Evolutionary conservation across 768 basidiomycete genomes (phyloP).

Genomic region (Naganishia randhawae): DNA sequence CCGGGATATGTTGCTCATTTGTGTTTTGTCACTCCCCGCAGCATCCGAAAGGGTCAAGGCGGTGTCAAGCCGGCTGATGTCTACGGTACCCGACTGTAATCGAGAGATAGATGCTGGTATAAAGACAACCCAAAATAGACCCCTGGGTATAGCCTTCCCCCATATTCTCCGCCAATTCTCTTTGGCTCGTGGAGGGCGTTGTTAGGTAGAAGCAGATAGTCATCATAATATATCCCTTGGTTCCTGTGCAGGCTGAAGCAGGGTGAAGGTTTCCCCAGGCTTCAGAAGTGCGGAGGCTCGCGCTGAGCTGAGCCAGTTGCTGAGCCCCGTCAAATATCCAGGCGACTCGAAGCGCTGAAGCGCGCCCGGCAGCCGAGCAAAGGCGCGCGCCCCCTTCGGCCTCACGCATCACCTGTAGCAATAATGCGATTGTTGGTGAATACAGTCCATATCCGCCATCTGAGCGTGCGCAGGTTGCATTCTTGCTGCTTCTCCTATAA

Average conservation of each 20-base stretch:
- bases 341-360: constrained; percentile 8
- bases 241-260: too few species aligned
- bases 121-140: background rate
- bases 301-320: too few species aligned
- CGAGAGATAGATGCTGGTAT: background rate
- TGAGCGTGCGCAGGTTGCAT: background rate
- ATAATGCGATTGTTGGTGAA: background rate
- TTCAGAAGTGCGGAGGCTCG: too few species aligned
- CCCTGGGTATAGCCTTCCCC: background rate
- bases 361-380: background rate
- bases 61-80: constrained; percentile 75
- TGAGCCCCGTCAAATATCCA: background rate
- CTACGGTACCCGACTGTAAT: constrained; percentile 55
- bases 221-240: background rate
- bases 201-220: background rate
- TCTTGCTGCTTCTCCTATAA: background rate
- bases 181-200: background rate
- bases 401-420: too few species aligned
- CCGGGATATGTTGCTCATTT: background rate
- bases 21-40: constrained; percentile 12
- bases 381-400: too few species aligned
- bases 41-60: constrained; percentile 72
- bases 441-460: too few species aligned
- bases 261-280: too few species aligned
- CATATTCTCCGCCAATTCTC: background rate